phyloP scores from a whole-genome alignment of 345 rosid genomes.

The Citrus trifoliata region DNA sequence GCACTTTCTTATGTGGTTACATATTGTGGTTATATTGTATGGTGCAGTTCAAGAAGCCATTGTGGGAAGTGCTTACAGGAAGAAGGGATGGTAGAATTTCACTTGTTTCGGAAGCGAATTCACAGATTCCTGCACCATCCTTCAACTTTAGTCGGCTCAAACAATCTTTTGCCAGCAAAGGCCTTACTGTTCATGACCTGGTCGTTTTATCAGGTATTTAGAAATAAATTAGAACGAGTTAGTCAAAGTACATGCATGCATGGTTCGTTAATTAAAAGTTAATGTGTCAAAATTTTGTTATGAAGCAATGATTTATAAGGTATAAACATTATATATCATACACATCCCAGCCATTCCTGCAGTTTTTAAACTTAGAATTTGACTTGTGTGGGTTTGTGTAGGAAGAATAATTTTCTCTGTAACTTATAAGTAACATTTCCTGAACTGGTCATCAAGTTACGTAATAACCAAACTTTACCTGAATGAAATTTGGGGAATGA shows the following conservation, averaged over 20 bases:
- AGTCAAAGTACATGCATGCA: neutral
- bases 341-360: no score
- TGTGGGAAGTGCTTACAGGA: conserved; percentile 42
- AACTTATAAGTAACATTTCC: no score
- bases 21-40: neutral
- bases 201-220: conserved; percentile 46
- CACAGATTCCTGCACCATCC: conserved; percentile 23
- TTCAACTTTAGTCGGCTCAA: conserved; percentile 29
- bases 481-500: neutral
- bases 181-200: conserved; percentile 37
- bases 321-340: no score
- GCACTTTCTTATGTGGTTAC: no score
- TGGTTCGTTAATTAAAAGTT: neutral
- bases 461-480: no score
- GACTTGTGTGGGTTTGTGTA: neutral
- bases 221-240: no score
- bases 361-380: no score
- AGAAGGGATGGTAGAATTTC: conserved; percentile 52
- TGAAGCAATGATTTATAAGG: no score
- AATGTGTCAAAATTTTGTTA: no score
- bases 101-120: conserved; percentile 13
- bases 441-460: no score
- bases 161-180: conserved; percentile 29
- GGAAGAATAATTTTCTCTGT: no score
- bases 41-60: conserved; percentile 32